Conservation (phyloP, 768 basidiomycete species). For the Lentinus tigrinus region DNA sequence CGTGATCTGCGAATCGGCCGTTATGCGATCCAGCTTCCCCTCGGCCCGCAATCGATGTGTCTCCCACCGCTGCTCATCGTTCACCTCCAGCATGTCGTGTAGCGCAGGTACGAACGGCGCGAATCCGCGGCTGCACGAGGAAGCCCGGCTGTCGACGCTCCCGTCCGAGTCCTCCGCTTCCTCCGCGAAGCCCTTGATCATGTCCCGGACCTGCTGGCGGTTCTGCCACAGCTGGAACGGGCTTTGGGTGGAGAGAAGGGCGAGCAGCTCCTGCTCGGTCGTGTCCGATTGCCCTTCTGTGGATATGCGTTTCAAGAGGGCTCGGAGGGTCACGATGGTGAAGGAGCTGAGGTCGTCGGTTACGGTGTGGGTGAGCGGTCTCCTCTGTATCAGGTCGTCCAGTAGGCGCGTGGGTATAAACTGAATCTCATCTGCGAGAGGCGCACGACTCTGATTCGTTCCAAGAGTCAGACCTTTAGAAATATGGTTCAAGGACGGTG, state of each 20-base stretch:
- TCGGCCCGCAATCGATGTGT: not conserved
- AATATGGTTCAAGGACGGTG: too few species aligned
- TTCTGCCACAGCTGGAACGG: not conserved
- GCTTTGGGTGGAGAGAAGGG: not conserved
- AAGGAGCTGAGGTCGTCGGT: not conserved
- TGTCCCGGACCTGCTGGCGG: not conserved
- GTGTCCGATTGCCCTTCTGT: not conserved
- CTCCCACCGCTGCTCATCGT: constrained; percentile 1
- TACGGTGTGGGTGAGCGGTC: not conserved
- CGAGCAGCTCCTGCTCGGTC: not conserved
- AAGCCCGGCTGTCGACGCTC: not conserved
- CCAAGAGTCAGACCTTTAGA: too few species aligned
- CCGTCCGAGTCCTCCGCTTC: not conserved
- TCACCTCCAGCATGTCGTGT: not conserved
- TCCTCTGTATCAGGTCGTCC: not conserved
- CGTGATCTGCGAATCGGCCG: not conserved
- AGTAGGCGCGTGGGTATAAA: not conserved
- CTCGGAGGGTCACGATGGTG: not conserved
- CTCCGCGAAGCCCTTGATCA: not conserved
- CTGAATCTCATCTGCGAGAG: not conserved
- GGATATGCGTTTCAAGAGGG: not conserved
- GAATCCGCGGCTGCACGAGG: not conserved
- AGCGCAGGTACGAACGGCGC: not conserved
- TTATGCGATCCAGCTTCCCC: not conserved
- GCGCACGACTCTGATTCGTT: too few species aligned